Evolutionary conservation across 2,329 filamentous ascomycete species (phyloP), one percentile per base, ranked within the genome.

Genomic region (Ceratocystis variospora): DNA sequence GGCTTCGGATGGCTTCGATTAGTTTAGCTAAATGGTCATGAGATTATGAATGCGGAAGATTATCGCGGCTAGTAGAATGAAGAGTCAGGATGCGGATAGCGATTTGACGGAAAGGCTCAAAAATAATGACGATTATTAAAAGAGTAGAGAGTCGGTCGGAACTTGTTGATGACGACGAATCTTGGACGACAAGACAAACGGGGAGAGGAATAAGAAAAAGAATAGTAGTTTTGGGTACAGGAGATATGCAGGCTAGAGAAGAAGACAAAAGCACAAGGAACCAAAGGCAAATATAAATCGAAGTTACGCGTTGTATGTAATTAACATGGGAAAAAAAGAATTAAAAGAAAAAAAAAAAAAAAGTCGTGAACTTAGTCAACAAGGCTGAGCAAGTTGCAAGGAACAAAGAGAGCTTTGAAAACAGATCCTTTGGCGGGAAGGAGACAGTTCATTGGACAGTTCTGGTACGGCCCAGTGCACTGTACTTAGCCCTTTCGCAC

Each of bases 401-500:
- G 33, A 57, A 57, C n/a, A 57, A 57, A 45, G 44, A 55, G 37
- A 59, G 45, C 55, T 59, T 57, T 15, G 55, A n/a, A 41, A 25
- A 25, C 55, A 37, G 17, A 59, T 59, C 55, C 55, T 59, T 37
- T 22, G 55, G 28, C 55, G 28, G 25, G 28, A 59, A 19, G 28
- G 15, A 37, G 55, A 33, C 55, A 59, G 55, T 59, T 19, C 17
- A 53, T 59, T n/a, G 55, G 31, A 59, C 1, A 4, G 28, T 33
- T 7, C 3, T 2, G 17, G 7, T 5, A 59, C 55, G 31, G 55
- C 37, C 0, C 8, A 1, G 7, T 15, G 6, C 55, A 59, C 55
- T 59, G 50, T 55, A 55, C 10, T 15, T 25, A 5, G 3, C 1
- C 3, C 25, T 19, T 10, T 19, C 28, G 19, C 44, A 61, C 5